Evolutionary conservation across 2,329 filamentous ascomycete genomes (phyloP).

Genomic region (Fusarium incarnatum): DNA sequence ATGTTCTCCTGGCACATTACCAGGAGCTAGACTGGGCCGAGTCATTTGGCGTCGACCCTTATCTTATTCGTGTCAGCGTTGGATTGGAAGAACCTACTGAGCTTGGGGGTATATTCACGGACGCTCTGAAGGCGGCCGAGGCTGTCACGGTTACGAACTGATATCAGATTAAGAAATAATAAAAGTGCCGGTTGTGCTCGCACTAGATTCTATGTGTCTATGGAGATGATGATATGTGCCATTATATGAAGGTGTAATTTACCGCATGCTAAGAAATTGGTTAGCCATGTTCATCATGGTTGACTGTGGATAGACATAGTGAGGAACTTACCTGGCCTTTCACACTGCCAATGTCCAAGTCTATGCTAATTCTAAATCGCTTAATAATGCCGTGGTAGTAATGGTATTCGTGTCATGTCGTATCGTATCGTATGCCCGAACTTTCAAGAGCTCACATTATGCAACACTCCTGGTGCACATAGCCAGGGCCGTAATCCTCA

Average conservation of each 20-base stretch:
- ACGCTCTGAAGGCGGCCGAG: conserved; percentile 74
- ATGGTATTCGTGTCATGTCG: conserved; percentile 1
- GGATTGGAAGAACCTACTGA: conserved; percentile 83
- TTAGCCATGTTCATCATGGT: conserved; percentile 15
- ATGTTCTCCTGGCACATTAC: conserved; percentile 92
- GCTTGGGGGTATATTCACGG: conserved; percentile 72
- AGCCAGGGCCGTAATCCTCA: conserved; percentile 76
- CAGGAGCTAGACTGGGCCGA: conserved; percentile 91
- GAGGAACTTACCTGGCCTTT: conserved; percentile 15
- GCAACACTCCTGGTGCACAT: conserved; percentile 68
- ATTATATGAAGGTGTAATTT: background rate
- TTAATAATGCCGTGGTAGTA: background rate
- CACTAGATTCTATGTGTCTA: conserved; percentile 12
- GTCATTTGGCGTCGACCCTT: conserved; percentile 81
- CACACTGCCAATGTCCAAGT: background rate
- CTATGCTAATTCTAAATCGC: conserved; percentile 4
- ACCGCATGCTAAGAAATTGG: background rate
- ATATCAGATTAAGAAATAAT: conserved; percentile 3
- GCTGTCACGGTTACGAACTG: conserved; percentile 20
- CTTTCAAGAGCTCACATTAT: conserved; percentile 65
- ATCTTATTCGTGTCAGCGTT: conserved; percentile 87
- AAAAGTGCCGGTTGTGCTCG: conserved; percentile 12
- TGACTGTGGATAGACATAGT: background rate
- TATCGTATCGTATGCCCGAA: background rate
- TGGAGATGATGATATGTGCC: background rate